Conservation (phyloP, 768 basidiomycete genomes). For the Pisolithus tinctorius region DNA sequence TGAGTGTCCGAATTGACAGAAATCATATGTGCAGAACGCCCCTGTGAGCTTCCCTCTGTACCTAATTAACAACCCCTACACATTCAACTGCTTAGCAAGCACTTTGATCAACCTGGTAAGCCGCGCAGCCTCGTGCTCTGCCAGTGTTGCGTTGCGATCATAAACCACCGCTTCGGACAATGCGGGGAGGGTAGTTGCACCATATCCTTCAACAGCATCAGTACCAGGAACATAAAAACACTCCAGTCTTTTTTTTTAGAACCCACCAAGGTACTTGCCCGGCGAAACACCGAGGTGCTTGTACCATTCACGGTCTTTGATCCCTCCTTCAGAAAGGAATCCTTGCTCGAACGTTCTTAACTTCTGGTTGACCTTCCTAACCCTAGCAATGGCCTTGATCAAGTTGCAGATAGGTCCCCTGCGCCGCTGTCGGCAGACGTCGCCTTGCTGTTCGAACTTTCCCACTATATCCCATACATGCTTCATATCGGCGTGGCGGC, state of each 20-base stretch:
- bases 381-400: slow-evolving; percentile 51
- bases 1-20: background rate
- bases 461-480: background rate
- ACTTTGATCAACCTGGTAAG: slow-evolving; percentile 48
- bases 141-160: slow-evolving; percentile 58
- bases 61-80: slow-evolving; percentile 1
- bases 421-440: slow-evolving; percentile 9
- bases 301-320: slow-evolving; percentile 82
- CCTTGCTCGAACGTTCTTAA: slow-evolving; percentile 70
- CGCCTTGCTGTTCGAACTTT: slow-evolving; percentile 2
- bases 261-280: slow-evolving; percentile 73
- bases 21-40: background rate
- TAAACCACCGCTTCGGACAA: slow-evolving; percentile 70
- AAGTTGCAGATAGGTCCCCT: slow-evolving; percentile 38
- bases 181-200: slow-evolving; percentile 78
- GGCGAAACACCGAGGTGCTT: slow-evolving; percentile 81
- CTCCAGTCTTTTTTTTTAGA: too few species aligned
- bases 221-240: background rate
- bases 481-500: slow-evolving; percentile 3
- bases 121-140: slow-evolving; percentile 52
- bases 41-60: too few species aligned
- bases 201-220: slow-evolving; percentile 48
- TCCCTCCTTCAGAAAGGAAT: slow-evolving; percentile 71
- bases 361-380: slow-evolving; percentile 56
- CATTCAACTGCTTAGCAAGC: slow-evolving; percentile 34